Evolutionary conservation across 768 basidiomycete genomes (phyloP).

Genomic region (Tricholoma furcatifolium): DNA sequence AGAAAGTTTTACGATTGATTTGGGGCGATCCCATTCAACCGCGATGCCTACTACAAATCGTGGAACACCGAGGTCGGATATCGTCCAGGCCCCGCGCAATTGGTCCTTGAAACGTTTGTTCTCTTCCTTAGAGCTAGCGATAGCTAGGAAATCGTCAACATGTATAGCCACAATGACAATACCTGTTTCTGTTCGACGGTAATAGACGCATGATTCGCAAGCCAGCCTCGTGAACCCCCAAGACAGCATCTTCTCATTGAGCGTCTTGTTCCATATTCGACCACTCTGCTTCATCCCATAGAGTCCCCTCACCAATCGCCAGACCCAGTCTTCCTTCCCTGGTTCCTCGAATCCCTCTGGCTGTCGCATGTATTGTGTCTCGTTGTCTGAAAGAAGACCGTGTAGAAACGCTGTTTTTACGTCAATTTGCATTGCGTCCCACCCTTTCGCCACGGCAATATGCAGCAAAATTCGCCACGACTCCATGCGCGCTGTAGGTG

Average conservation of each 20-base stretch:
- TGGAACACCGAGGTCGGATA: no score
- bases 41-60: no score
- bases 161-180: conserved; percentile 26
- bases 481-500: no score
- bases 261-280: no score
- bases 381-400: no score
- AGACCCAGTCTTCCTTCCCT: no score
- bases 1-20: no score
- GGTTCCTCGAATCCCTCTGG: conserved; percentile 24
- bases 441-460: conserved; percentile 21
- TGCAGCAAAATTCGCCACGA: conserved; percentile 27
- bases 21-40: no score
- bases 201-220: conserved; percentile 30
- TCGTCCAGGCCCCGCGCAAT: conserved; percentile 17
- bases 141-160: conserved; percentile 30
- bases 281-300: no score
- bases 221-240: conserved; percentile 24
- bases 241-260: conserved; percentile 21
- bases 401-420: conserved; percentile 26
- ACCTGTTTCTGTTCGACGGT: conserved; percentile 1
- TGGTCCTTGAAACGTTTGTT: conserved; percentile 24
- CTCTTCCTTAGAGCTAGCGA: conserved; percentile 15
- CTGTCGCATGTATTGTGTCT: no score
- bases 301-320: no score
- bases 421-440: no score